These are phyloP conservation scores for Rhizophagus sp. DNA, from an alignment of 192 early-diverging fungal species.

Conservation along the genomic window DNA sequence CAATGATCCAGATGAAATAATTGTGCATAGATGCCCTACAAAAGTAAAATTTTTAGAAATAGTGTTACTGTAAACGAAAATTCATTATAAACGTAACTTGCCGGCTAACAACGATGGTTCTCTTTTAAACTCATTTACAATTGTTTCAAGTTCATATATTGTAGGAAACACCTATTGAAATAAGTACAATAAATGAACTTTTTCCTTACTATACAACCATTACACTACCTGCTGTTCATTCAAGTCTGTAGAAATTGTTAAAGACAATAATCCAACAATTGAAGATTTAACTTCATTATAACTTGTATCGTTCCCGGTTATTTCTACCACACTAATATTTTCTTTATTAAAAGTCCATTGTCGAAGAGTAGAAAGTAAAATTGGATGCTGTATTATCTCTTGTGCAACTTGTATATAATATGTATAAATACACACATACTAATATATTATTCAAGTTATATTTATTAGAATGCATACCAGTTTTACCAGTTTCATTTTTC, in stretches of 20 bases:
- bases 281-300: slow-evolving; percentile 12
- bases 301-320: background rate
- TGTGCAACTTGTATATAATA: background rate
- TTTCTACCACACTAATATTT: background rate
- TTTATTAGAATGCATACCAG: background rate
- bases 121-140: background rate
- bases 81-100: background rate
- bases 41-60: background rate
- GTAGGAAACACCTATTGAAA: background rate
- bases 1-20: background rate
- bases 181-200: background rate
- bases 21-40: background rate
- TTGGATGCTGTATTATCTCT: background rate
- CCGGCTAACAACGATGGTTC: background rate
- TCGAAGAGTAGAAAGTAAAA: background rate
- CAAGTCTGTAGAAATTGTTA: background rate
- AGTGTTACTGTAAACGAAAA: background rate
- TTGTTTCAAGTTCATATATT: background rate
- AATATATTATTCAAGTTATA: too few relatives aligned
- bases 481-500: slow-evolving; percentile 1
- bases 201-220: background rate
- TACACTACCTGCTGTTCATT: background rate
- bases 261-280: background rate
- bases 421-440: too few relatives aligned
- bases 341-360: slow-evolving; percentile 4